phyloP scores from a whole-genome alignment of 805 yeast species.

The Candida chilensis region DNA sequence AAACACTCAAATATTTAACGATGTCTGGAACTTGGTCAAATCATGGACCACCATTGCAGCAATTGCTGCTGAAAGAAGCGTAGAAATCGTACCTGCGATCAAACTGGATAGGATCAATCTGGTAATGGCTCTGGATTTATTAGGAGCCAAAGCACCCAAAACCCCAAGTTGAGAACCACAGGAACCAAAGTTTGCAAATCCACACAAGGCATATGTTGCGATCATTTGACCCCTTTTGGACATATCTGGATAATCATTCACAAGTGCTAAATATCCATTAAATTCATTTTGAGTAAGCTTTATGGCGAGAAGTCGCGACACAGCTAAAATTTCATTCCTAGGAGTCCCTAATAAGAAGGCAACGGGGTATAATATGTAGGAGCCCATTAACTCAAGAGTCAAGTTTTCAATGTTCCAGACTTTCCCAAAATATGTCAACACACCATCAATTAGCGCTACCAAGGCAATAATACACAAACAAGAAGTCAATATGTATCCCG shows the following conservation, averaged over 20 bases:
- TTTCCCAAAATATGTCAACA: constrained; percentile 51
- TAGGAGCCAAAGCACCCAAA: constrained; percentile 26
- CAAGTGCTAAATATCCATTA: constrained; percentile 36
- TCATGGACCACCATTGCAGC: constrained; percentile 35
- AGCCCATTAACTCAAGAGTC: constrained; percentile 44
- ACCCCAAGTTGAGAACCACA: constrained; percentile 33
- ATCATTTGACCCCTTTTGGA: too few relatives aligned
- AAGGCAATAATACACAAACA: constrained; percentile 53
- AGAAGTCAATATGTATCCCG: constrained; percentile 47
- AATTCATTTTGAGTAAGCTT: constrained; percentile 57
- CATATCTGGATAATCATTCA: too few relatives aligned
- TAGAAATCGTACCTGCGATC: constrained; percentile 23
- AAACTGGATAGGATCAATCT: constrained; percentile 23
- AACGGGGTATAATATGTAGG: constrained; percentile 52
- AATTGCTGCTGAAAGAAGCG: constrained; percentile 28
- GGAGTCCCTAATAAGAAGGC: constrained; percentile 52
- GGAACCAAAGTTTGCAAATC: constrained; percentile 32
- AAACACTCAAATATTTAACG: too few relatives aligned
- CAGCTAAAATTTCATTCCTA: constrained; percentile 38
- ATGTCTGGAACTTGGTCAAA: constrained; percentile 14
- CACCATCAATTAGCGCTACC: constrained; percentile 45
- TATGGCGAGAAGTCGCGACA: constrained; percentile 42
- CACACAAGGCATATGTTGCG: constrained; percentile 34
- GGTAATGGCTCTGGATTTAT: constrained; percentile 23
- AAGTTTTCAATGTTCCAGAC: constrained; percentile 50